A percentile compares a stretch with the other conserved stretches of the same genome.
These are phyloP conservation scores for Xylariales sp. DNA, from an alignment of 2,329 filamentous ascomycete species.

Conservation along the genomic window DNA sequence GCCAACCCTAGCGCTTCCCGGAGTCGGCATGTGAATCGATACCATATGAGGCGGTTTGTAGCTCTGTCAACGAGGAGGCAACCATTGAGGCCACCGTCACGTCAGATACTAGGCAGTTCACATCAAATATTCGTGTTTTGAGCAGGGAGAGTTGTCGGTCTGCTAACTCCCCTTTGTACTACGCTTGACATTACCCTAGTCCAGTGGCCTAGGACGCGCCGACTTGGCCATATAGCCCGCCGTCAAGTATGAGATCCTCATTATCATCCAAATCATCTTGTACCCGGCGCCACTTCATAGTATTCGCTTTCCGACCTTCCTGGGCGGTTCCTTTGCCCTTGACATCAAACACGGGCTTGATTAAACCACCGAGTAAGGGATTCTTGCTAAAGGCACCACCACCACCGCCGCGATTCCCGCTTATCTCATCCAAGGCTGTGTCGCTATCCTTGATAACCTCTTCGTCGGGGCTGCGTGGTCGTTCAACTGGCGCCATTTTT, in stretches of 20 bases:
- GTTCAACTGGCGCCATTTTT: constrained; percentile 73
- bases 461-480: constrained; percentile 65
- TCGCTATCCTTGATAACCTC: constrained; percentile 46
- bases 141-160: too few species aligned
- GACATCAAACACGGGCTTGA: constrained; percentile 70
- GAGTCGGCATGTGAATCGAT: too few species aligned
- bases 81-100: too few species aligned
- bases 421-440: constrained; percentile 49
- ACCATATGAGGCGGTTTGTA: too few species aligned
- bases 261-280: constrained; percentile 71
- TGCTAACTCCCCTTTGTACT: too few species aligned
- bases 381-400: constrained; percentile 75
- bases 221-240: constrained; percentile 26
- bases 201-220: constrained; percentile 1
- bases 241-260: constrained; percentile 59
- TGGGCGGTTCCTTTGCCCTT: constrained; percentile 63
- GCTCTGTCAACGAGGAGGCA: too few species aligned
- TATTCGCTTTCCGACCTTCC: constrained; percentile 57
- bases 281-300: constrained; percentile 67
- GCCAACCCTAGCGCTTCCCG: too few species aligned
- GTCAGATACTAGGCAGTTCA: too few species aligned
- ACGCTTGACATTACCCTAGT: neutral
- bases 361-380: constrained; percentile 72
- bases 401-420: constrained; percentile 50
- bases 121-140: too few species aligned